Conservation (phyloP, 108 stramenopile species). For the Nitzschia inconspicua region DNA sequence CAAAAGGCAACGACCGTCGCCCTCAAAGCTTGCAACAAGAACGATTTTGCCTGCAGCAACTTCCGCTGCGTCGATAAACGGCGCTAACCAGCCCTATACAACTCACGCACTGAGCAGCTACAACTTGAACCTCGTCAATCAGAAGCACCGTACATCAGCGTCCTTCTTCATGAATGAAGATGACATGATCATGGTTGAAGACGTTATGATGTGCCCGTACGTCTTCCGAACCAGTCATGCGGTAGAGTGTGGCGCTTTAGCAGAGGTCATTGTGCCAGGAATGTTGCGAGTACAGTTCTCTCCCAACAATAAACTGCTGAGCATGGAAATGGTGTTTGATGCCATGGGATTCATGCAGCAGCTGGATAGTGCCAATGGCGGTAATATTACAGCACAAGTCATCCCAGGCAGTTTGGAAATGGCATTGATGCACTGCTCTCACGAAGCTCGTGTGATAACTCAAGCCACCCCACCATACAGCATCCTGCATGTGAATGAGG, state of each 20-base stretch:
- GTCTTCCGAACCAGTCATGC: slow-evolving; percentile 76
- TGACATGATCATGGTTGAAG: slow-evolving; percentile 73
- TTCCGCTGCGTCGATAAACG: no score
- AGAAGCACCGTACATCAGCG: slow-evolving; percentile 35
- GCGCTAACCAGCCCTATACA: no score
- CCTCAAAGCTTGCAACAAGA: no score
- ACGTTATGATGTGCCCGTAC: slow-evolving; percentile 82
- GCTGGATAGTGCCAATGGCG: slow-evolving; percentile 74
- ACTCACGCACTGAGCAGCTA: slow-evolving; percentile 1
- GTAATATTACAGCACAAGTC: slow-evolving; percentile 63
- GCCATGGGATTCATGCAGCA: slow-evolving; percentile 90
- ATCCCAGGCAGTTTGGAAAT: slow-evolving; percentile 80
- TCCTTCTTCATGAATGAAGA: slow-evolving; percentile 77
- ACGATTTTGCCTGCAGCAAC: no score
- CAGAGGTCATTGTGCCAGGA: slow-evolving; percentile 76
- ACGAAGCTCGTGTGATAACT: slow-evolving; percentile 84
- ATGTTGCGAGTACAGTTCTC: slow-evolving; percentile 77
- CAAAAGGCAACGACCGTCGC: no score
- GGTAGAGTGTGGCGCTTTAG: slow-evolving; percentile 66
- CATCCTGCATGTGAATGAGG: slow-evolving; percentile 77
- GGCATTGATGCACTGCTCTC: slow-evolving; percentile 57
- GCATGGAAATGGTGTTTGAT: slow-evolving; percentile 79
- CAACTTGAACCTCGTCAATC: not conserved
- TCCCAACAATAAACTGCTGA: slow-evolving; percentile 55
- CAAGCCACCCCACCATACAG: slow-evolving; percentile 55